Conservation (phyloP, 1,284 basidiomycete species). For the Leccinum variabile region DNA sequence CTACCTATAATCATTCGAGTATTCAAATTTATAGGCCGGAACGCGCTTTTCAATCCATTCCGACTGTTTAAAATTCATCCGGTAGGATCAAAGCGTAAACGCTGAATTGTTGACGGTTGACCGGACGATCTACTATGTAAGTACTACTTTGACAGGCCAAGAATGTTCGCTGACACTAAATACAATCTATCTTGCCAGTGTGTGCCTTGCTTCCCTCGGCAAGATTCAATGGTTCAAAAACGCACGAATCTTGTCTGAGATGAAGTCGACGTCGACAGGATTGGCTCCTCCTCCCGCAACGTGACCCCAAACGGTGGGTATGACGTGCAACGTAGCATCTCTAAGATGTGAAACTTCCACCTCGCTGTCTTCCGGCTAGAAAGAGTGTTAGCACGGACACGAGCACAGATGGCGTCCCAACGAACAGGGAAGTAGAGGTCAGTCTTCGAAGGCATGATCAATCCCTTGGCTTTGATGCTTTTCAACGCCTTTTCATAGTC, state of each 20-base stretch:
- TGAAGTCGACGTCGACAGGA: slow-evolving; percentile 29
- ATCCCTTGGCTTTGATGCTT: slow-evolving; percentile 31
- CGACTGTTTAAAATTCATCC: no score
- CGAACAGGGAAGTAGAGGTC: slow-evolving; percentile 39
- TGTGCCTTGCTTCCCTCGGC: background rate
- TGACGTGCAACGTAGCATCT: slow-evolving; percentile 32
- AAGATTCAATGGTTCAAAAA: slow-evolving; percentile 21
- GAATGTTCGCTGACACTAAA: background rate
- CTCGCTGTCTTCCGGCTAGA: slow-evolving; percentile 34
- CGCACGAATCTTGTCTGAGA: slow-evolving; percentile 28
- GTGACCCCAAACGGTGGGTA: slow-evolving; percentile 36
- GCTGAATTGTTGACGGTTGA: background rate
- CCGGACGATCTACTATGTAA: background rate
- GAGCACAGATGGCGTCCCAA: background rate
- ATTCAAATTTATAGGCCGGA: no score
- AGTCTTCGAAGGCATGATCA: slow-evolving; percentile 38
- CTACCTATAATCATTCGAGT: no score
- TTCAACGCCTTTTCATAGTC: slow-evolving; percentile 33
- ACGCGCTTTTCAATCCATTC: no score
- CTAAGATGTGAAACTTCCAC: slow-evolving; percentile 30
- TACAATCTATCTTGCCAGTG: background rate
- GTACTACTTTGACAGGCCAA: background rate
- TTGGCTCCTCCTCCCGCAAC: slow-evolving; percentile 35
- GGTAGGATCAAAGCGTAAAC: background rate
- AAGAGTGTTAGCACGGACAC: slow-evolving; percentile 4